These are phyloP conservation scores for Teratosphaeria pseudoeucalypti DNA, from an alignment of 2,329 filamentous ascomycete species.

Conservation along the genomic window DNA sequence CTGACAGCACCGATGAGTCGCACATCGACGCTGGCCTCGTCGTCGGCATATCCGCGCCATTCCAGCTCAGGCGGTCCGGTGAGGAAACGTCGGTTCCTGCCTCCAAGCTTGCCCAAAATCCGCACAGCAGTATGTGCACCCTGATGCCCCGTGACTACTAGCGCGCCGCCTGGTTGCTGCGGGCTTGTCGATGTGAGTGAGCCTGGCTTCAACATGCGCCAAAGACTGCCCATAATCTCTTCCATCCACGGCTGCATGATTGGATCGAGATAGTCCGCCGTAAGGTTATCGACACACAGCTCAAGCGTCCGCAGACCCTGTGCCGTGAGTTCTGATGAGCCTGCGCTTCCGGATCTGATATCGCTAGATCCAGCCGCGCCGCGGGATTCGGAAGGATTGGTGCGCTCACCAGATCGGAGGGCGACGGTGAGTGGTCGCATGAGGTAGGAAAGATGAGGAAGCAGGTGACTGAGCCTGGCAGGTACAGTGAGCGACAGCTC, in stretches of 20 bases:
- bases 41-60: slow-evolving; percentile 79
- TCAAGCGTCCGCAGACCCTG: slow-evolving; percentile 90
- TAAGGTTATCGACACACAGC: slow-evolving; percentile 94
- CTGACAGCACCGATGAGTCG: slow-evolving; percentile 81
- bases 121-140: slow-evolving; percentile 96
- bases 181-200: slow-evolving; percentile 56
- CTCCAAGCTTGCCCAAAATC: slow-evolving; percentile 91
- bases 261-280: slow-evolving; percentile 92
- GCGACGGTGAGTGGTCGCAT: slow-evolving; percentile 98
- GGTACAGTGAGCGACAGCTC: slow-evolving; percentile 95
- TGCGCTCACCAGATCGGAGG: slow-evolving; percentile 57
- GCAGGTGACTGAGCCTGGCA: slow-evolving; percentile 80
- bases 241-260: slow-evolving; percentile 99
- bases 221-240: slow-evolving; percentile 93
- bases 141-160: slow-evolving; percentile 51
- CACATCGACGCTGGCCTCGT: slow-evolving; percentile 76
- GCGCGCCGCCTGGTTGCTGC: slow-evolving; percentile 7
- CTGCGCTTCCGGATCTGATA: slow-evolving; percentile 11
- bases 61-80: slow-evolving; percentile 76
- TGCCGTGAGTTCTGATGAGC: slow-evolving; percentile 63
- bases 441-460: slow-evolving; percentile 89
- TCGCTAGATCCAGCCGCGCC: slow-evolving; percentile 5
- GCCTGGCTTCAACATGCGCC: slow-evolving; percentile 86
- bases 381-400: slow-evolving; percentile 6
- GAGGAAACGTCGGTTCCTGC: slow-evolving; percentile 90